Conservation (phyloP, 345 rosid species). For the Punica granatum region DNA sequence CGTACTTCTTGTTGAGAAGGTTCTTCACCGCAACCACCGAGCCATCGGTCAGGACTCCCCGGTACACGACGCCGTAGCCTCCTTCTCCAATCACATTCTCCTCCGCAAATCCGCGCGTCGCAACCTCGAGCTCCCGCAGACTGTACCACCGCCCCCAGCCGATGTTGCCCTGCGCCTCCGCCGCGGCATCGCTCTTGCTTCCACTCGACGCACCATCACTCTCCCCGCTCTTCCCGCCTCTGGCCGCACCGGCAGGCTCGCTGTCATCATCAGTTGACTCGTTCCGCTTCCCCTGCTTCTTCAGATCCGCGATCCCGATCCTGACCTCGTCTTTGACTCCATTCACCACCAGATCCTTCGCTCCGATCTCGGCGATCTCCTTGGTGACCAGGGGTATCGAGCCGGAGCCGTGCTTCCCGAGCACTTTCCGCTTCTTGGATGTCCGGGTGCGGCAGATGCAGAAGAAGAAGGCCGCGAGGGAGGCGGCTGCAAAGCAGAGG, state of each 20-base stretch:
- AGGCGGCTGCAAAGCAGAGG: conserved; percentile 23
- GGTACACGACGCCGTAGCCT: conserved; percentile 82
- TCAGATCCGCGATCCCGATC: conserved; percentile 17
- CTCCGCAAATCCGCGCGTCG: conserved; percentile 73
- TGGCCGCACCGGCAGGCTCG: background rate
- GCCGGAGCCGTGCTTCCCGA: conserved; percentile 65
- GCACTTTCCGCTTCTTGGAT: conserved; percentile 46
- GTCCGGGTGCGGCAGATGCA: conserved; percentile 41
- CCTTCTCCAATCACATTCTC: conserved; percentile 93
- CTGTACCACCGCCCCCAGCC: conserved; percentile 96
- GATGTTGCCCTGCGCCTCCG: conserved; percentile 40
- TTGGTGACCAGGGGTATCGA: conserved; percentile 63
- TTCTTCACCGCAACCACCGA: conserved; percentile 87
- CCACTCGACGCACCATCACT: conserved; percentile 32
- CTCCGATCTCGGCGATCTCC: conserved; percentile 62
- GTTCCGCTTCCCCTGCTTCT: background rate
- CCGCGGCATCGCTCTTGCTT: conserved; percentile 37
- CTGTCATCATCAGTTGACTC: conserved; percentile 2
- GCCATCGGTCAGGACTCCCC: conserved; percentile 65
- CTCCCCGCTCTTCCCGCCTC: conserved; percentile 22
- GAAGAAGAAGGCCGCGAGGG: conserved; percentile 46
- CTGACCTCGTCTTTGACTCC: conserved; percentile 18
- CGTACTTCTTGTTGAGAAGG: conserved; percentile 87
- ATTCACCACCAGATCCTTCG: conserved; percentile 25
- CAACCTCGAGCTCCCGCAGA: conserved; percentile 75